phyloP scores from a whole-genome alignment of 177 flowering plant species.

The Vitis hybrid region DNA sequence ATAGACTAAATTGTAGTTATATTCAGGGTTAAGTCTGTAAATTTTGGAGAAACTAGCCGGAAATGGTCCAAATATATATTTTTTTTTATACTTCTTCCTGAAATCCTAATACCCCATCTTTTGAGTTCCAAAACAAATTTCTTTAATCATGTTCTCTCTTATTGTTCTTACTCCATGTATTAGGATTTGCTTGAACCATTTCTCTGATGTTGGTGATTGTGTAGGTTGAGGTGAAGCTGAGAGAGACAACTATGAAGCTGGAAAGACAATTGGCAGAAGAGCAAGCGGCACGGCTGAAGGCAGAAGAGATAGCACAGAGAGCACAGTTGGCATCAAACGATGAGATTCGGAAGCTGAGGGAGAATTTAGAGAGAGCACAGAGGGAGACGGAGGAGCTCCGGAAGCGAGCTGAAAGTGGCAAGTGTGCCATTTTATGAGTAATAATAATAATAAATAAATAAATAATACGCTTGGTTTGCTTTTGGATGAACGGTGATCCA shows the following conservation, averaged over 20 bases:
- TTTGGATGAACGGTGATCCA: no score
- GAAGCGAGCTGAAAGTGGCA: constrained; percentile 39
- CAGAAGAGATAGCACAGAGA: constrained; percentile 55
- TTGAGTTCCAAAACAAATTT: no score
- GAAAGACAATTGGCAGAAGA: constrained; percentile 77
- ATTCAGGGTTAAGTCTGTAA: no score
- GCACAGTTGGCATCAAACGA: constrained; percentile 64
- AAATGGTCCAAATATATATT: no score
- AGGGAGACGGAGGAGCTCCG: constrained; percentile 71
- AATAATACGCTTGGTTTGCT: no score
- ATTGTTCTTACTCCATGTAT: background rate
- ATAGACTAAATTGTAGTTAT: no score
- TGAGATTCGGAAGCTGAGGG: constrained; percentile 69
- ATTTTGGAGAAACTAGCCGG: no score
- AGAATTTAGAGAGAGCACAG: constrained; percentile 61
- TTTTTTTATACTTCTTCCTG: no score
- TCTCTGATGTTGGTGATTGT: background rate
- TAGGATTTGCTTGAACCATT: no score
- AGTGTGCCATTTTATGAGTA: constrained; percentile 57
- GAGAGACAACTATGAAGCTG: constrained; percentile 61
- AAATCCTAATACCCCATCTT: no score
- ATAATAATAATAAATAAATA: background rate
- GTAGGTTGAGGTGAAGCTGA: constrained; percentile 76
- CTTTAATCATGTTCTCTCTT: background rate
- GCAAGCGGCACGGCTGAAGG: constrained; percentile 68